A percentile compares a stretch with the other conserved stretches of the same genome.
Conservation (phyloP, 495 filamentous ascomycete species). For the Aspergillus heteromorphus region DNA sequence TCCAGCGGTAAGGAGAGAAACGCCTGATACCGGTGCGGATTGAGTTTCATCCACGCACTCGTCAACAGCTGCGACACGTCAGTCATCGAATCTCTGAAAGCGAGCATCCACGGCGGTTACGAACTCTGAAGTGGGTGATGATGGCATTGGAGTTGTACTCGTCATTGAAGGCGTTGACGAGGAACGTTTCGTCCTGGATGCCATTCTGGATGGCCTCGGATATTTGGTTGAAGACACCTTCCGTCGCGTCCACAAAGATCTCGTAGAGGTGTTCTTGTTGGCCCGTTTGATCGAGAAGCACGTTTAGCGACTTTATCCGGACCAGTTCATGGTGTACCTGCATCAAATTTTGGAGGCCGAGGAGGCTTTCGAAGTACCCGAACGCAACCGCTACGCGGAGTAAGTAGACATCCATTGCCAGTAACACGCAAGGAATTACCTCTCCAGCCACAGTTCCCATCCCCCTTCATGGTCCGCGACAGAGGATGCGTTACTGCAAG, state of each 20-base stretch:
- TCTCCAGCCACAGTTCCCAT: constrained; percentile 97
- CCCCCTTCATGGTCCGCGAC: constrained; percentile 81
- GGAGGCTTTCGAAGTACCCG: constrained; percentile 82
- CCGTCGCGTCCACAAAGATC: constrained; percentile 75
- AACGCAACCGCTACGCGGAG: constrained; percentile 72
- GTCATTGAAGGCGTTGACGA: constrained; percentile 75
- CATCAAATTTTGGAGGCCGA: constrained; percentile 57
- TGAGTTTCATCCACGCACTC: constrained; percentile 77
- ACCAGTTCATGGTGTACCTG: constrained; percentile 62
- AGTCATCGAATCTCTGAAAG: constrained; percentile 3
- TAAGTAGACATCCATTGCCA: constrained; percentile 9
- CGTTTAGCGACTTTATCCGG: constrained; percentile 66
- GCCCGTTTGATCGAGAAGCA: constrained; percentile 65
- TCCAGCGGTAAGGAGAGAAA: constrained; percentile 64
- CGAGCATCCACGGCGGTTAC: constrained; percentile 11
- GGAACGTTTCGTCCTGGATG: constrained; percentile 52
- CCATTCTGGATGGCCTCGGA: constrained; percentile 46
- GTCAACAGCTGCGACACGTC: constrained; percentile 62
- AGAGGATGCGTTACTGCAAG: constrained; percentile 80
- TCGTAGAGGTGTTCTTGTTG: constrained; percentile 65
- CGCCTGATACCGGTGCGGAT: constrained; percentile 59
- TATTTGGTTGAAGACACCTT: constrained; percentile 57
- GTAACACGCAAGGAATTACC: constrained; percentile 51
- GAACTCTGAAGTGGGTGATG: constrained; percentile 65
- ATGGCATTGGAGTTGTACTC: constrained; percentile 60